phyloP scores from a whole-genome alignment of 495 filamentous ascomycete genomes.

The Aspergillus conjunctus region DNA sequence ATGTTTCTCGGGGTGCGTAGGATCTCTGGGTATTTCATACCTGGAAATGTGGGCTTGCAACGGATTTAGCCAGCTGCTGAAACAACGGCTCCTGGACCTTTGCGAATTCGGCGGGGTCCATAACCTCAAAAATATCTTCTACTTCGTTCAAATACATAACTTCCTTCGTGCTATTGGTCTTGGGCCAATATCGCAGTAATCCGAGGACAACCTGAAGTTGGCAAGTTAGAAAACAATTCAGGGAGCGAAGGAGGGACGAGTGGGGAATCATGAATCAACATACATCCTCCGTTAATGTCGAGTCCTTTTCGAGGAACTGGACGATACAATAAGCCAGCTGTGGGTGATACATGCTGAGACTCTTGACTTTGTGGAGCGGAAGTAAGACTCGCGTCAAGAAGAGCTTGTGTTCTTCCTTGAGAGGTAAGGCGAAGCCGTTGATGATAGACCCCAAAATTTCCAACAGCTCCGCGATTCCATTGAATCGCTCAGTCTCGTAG shows the following conservation, averaged over 20 bases:
- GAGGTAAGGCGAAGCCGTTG: conserved; percentile 94
- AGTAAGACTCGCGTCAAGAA: conserved; percentile 93
- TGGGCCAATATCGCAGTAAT: conserved; percentile 95
- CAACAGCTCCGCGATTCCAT: conserved; percentile 93
- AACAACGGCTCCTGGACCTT: conserved; percentile 98
- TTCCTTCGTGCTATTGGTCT: conserved; percentile 98
- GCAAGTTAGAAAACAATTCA: conserved; percentile 12
- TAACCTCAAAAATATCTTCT: conserved; percentile 99
- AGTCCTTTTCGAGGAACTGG: conserved; percentile 98
- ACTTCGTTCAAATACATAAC: conserved; percentile 99
- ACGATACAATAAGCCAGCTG: conserved; percentile 99
- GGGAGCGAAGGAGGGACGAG: background rate
- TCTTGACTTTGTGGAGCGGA: conserved; percentile 96
- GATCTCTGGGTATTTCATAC: conserved; percentile 37
- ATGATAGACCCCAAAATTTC: conserved; percentile 99
- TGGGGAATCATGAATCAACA: conserved; percentile 10
- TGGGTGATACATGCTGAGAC: conserved; percentile 99
- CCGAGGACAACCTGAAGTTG: conserved; percentile 80
- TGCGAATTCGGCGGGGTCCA: conserved; percentile 98
- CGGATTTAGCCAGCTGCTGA: conserved; percentile 94
- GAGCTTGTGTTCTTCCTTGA: conserved; percentile 99
- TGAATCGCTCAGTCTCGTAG: conserved; percentile 98
- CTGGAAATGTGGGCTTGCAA: conserved; percentile 98
- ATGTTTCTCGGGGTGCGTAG: background rate
- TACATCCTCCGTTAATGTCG: conserved; percentile 94